Evolutionary conservation across 2,329 filamentous ascomycete species (phyloP).

Genomic region (Aspergillus bombycis): DNA sequence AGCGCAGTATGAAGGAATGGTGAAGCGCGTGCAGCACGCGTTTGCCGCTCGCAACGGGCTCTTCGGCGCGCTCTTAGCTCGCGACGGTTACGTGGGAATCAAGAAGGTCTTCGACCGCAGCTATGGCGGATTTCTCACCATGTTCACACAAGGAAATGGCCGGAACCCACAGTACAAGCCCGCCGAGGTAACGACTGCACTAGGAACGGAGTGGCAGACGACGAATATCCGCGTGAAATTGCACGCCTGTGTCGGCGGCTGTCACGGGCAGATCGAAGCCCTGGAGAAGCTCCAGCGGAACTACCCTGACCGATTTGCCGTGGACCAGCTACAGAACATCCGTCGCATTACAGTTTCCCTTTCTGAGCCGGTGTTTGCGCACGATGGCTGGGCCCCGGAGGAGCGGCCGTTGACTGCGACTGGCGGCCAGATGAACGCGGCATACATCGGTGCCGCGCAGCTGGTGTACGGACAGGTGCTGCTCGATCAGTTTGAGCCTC

Average conservation of each 20-base stretch:
- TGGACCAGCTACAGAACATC: not conserved
- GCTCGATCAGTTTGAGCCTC: not conserved
- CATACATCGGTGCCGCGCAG: not conserved
- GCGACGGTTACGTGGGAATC: constrained; percentile 46
- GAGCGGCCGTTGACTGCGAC: not conserved
- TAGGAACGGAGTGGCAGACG: not conserved
- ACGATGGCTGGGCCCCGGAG: not conserved
- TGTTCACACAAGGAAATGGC: not conserved
- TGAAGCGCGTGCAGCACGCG: constrained; percentile 52
- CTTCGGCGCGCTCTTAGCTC: constrained; percentile 43
- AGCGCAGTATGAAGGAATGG: constrained; percentile 48
- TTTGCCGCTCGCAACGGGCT: constrained; percentile 51
- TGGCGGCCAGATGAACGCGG: not conserved
- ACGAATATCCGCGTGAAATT: not conserved
- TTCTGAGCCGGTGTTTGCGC: not conserved
- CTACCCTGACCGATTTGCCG: not conserved
- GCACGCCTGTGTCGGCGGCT: not conserved
- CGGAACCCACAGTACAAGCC: not conserved
- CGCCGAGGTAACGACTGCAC: not conserved
- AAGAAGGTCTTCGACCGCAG: constrained; percentile 7
- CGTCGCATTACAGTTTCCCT: not conserved
- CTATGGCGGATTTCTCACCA: not conserved
- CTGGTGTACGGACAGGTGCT: not conserved
- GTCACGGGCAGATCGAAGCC: not conserved
- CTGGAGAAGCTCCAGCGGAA: not conserved